Base-by-base conservation (phyloP, 768 basidiomycete genomes). In the Baorangia bicolor region DNA sequence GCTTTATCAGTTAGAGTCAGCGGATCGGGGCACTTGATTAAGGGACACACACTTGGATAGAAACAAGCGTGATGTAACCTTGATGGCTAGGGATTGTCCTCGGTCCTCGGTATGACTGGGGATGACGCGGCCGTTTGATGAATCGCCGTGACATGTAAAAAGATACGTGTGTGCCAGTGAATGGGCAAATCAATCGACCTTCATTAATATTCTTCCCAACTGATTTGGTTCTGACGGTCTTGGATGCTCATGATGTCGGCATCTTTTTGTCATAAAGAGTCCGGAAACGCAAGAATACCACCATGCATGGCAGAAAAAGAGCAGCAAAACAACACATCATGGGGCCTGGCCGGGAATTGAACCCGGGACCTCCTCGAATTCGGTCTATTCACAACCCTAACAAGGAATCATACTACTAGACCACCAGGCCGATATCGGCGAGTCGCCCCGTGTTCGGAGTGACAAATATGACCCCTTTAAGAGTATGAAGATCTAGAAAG, bases 301-400 rank as follows among this genome's bases (percentile, higher is more conserved):
- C 10, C 20, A n/a, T n/a, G n/a, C 41, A 31, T 41, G 21, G 30
- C 25, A 8, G 20, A 46, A 50, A 18, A 44, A 49, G 28, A 49
- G 38, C 28, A 48, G 55, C 59, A 68, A 56, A 53, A 58, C 25
- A 49, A 47, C 34, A 16, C 5, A 27, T 2, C 8, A 27, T n/a
- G n/a, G 64, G 85, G 84, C 86, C 84, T 85, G 78, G 81, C 85
- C 81, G 85, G 85, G 86, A 87, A 87, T 88, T 87, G 86, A 89
- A 88, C 87, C 86, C 85, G 81, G 85, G 85, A 87, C 87, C 87
- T 88, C 86, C 86, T 86, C 85, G 72, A 64, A 27, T 57, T 39
- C 8, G 38, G 46, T 59, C 16, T n/a, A 18, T 31, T 23, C 21
- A 51, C 27, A 56, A 55, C 80, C 80, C 80, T 77, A 81, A 82